These are phyloP conservation scores for Sordaria brevicollis DNA, from an alignment of 495 filamentous ascomycete species.

Conservation along the genomic window DNA sequence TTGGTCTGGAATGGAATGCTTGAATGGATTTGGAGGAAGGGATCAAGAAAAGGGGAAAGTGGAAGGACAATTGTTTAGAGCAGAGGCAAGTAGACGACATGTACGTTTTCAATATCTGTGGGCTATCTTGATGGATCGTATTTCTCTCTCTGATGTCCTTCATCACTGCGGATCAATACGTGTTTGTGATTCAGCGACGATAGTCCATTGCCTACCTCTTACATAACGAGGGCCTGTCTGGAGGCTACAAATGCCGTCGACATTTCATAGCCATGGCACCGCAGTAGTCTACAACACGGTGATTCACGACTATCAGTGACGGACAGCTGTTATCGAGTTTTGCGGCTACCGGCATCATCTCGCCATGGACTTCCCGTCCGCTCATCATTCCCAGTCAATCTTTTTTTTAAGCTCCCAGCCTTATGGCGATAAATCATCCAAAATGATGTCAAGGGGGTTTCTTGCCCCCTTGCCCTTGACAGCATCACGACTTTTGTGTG, in stretches of 20 bases:
- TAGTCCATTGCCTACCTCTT: too few species aligned
- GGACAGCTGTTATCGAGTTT: background rate
- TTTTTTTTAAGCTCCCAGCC: background rate
- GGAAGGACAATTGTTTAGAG: background rate
- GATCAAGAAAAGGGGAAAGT: background rate
- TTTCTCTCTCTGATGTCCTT: background rate
- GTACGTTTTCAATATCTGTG: background rate
- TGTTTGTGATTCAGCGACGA: background rate
- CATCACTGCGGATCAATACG: background rate
- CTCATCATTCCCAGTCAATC: background rate
- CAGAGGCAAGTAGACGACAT: background rate
- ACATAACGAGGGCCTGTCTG: background rate
- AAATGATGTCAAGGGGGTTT: background rate
- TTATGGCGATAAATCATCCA: background rate
- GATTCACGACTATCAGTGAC: background rate
- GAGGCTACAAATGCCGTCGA: background rate
- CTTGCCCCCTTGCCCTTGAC: background rate
- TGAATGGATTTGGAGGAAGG: background rate
- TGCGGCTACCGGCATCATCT: background rate
- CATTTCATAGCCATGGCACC: background rate
- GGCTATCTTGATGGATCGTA: background rate
- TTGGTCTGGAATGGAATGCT: background rate
- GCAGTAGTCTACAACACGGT: background rate
- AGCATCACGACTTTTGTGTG: background rate
- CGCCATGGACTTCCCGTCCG: background rate